Evolutionary conservation across 2,329 filamentous ascomycete genomes (phyloP), one percentile per base, ranked within the genome.

Genomic region (Trichoderma citrinoviride): DNA sequence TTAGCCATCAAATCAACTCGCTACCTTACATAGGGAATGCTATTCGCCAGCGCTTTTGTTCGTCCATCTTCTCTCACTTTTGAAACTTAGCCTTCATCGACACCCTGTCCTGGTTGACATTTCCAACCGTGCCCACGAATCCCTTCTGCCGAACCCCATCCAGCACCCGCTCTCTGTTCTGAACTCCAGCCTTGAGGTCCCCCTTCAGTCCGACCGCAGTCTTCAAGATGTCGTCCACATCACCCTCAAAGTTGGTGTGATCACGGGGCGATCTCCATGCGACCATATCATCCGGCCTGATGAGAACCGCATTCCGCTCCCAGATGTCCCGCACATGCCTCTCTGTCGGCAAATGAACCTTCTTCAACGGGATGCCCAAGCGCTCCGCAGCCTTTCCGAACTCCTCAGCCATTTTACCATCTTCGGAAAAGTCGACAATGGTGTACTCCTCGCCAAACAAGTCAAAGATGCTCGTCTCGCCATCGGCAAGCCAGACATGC

Each of bases 391-490:
- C 44, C 33, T 49, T 10, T 0, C 27, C 19, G 19, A 61, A 61
- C 1, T 33, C 21, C 3, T 56, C 17, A 10, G 52, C 61, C 50
- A 40, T 47, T 55, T 47, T 47, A 0, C 50, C 50, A 17, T 63
- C 27, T 12, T 56, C 3, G 10, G 50, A 56, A 55, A 63, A 63
- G 41, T 63, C 50, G n/a, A 63, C 61, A 21, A 55, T 55, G 1
- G 61, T 63, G 7, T 40, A 63, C 6, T 37, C 43, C 7, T 63
- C 19, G 6, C 49, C 50, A 53, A 55, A 63, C n/a, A 55, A 41
- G 61, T 55, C 49, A 53, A 63, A 63, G 5, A 63, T 25, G 41
- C 61, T 63, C 17, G 61, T 63, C 52, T 40, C 15, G 10, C 50
- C 61, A 19, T 63, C 61, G 1, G 52, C 55, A 7, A 63, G 50